phyloP scores from a whole-genome alignment of 371 early-diverging fungal species.

The Batrachochytrium dendrobatidis region DNA sequence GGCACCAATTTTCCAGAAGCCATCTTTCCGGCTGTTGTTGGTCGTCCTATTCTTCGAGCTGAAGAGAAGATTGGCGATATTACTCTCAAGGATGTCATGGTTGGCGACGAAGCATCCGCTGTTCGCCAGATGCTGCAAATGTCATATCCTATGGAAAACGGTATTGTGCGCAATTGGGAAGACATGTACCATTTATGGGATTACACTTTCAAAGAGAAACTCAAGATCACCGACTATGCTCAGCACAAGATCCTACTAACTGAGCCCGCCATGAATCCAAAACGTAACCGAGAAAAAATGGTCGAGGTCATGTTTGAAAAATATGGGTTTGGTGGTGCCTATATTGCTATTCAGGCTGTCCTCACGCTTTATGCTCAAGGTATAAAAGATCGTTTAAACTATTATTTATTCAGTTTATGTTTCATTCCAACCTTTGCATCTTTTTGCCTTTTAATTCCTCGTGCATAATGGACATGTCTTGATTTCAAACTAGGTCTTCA shows the following conservation, averaged over 20 bases:
- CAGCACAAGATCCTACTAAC: constrained; percentile 90
- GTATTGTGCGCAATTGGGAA: constrained; percentile 96
- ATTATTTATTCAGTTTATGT: neutral
- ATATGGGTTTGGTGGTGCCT: constrained; percentile 87
- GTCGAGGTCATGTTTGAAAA: constrained; percentile 92
- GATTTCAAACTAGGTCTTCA: constrained; percentile 54
- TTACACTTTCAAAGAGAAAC: constrained; percentile 89
- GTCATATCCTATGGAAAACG: constrained; percentile 97
- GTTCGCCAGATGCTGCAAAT: constrained; percentile 83
- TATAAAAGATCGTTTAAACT: constrained; percentile 15
- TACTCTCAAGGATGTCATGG: constrained; percentile 87
- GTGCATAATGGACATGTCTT: neutral
- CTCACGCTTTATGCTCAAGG: constrained; percentile 96
- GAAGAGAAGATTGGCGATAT: constrained; percentile 77
- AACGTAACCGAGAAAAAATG: constrained; percentile 86
- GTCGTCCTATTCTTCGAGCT: constrained; percentile 93
- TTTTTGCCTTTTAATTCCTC: too few relatives aligned
- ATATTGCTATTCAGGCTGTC: constrained; percentile 96
- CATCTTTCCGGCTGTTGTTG: constrained; percentile 94
- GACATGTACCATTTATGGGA: constrained; percentile 97
- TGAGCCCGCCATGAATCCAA: constrained; percentile 95
- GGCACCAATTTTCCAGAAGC: constrained; percentile 94
- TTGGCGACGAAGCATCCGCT: constrained; percentile 93
- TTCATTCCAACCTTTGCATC: neutral
- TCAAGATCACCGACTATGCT: constrained; percentile 68